Percentiles rank a stretch among this genome's conserved stretches.
These are phyloP conservation scores for Populus simonii DNA, from an alignment of 345 rosid species.

Conservation along the genomic window DNA sequence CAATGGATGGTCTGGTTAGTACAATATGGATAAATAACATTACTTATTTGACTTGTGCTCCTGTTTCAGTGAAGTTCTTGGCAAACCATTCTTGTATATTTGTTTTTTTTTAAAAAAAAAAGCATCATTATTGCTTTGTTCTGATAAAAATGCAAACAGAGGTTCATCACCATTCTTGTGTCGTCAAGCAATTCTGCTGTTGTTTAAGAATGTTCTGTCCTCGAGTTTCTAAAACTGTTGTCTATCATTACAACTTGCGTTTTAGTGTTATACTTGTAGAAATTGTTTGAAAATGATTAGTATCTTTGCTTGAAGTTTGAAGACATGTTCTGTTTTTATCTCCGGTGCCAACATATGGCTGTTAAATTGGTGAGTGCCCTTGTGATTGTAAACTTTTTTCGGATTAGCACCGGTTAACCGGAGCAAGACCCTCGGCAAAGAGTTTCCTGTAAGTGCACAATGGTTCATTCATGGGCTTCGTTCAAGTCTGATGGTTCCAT, in stretches of 20 bases:
- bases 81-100: background rate
- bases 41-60: background rate
- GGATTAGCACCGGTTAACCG: too few relatives aligned
- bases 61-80: too few relatives aligned
- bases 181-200: background rate
- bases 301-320: background rate
- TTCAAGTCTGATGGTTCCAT: too few relatives aligned
- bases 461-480: too few relatives aligned
- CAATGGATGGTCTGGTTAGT: too few relatives aligned
- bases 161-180: background rate
- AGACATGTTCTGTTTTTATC: slow-evolving; percentile 2
- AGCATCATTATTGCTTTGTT: too few relatives aligned
- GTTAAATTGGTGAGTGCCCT: slow-evolving; percentile 83
- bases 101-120: too few relatives aligned
- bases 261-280: background rate
- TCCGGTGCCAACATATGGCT: slow-evolving; percentile 47
- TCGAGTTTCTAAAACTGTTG: too few relatives aligned
- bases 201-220: background rate
- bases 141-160: too few relatives aligned
- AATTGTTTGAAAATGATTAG: background rate
- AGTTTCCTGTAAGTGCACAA: too few relatives aligned
- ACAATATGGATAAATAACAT: too few relatives aligned
- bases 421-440: too few relatives aligned
- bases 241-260: background rate
- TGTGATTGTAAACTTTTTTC: slow-evolving; percentile 48